Evolutionary conservation across 1,284 basidiomycete genomes (phyloP).

Genomic region (Cryptococcus deneoformans): DNA sequence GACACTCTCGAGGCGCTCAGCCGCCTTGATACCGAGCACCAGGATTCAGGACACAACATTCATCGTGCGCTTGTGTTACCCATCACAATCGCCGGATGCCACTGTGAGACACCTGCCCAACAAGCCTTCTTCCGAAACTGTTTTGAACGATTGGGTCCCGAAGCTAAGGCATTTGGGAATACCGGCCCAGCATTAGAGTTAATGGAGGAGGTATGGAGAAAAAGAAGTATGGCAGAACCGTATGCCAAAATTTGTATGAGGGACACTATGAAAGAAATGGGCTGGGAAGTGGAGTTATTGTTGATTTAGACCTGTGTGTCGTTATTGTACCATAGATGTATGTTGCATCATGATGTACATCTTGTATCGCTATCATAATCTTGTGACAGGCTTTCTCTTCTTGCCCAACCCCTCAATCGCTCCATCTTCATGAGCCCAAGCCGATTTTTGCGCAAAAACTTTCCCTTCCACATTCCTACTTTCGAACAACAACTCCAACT

Average conservation of each 20-base stretch:
- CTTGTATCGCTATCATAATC: not conserved
- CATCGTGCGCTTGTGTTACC: slow-evolving; percentile 64
- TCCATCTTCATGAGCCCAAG: slow-evolving; percentile 16
- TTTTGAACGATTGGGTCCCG: slow-evolving; percentile 54
- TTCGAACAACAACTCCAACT: slow-evolving; percentile 10
- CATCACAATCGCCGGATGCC: slow-evolving; percentile 25
- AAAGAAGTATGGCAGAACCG: slow-evolving; percentile 21
- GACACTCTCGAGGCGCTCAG: slow-evolving; percentile 46
- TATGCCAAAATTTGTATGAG: slow-evolving; percentile 18
- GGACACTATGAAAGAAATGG: slow-evolving; percentile 22
- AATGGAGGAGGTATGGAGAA: slow-evolving; percentile 61
- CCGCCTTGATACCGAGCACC: slow-evolving; percentile 48
- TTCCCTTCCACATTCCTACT: slow-evolving; percentile 1
- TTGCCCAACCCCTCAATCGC: slow-evolving; percentile 18
- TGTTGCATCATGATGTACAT: not conserved
- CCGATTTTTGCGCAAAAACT: slow-evolving; percentile 12
- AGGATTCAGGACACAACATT: slow-evolving; percentile 52
- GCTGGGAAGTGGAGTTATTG: slow-evolving; percentile 23
- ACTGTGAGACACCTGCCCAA: slow-evolving; percentile 35
- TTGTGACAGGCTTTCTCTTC: slow-evolving; percentile 5
- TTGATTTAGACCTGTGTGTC: slow-evolving; percentile 15
- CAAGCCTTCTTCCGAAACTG: slow-evolving; percentile 54
- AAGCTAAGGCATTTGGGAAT: slow-evolving; percentile 59
- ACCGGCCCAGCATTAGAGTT: slow-evolving; percentile 58
- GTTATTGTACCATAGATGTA: not conserved